phyloP scores from a whole-genome alignment of 78 protist genomes.

The Tieghemostelium lacteum region DNA sequence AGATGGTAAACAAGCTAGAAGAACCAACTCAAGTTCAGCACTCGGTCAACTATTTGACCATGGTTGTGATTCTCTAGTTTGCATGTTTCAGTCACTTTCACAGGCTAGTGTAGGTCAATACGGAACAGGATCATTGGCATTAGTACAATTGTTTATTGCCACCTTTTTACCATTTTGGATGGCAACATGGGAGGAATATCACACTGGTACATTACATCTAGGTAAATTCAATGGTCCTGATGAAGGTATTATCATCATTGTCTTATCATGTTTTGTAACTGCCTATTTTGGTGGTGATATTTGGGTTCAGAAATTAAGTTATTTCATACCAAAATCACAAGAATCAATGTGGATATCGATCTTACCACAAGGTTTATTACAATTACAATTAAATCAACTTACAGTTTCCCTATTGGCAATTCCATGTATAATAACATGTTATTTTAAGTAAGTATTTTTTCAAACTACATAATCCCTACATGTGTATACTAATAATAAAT shows the following conservation, averaged over 20 bases:
- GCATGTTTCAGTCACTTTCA: conserved; percentile 75
- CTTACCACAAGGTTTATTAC: background rate
- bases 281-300: conserved; percentile 18
- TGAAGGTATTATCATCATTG: conserved; percentile 67
- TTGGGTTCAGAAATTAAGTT: conserved; percentile 17
- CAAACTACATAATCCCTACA: background rate
- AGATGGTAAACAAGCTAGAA: conserved; percentile 85
- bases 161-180: conserved; percentile 76
- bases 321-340: background rate
- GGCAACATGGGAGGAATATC: conserved; percentile 82
- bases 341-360: background rate
- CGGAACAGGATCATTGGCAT: conserved; percentile 40
- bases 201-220: conserved; percentile 71
- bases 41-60: conserved; percentile 84
- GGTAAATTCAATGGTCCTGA: conserved; percentile 78
- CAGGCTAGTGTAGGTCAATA: conserved; percentile 64
- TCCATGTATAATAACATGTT: conserved; percentile 17
- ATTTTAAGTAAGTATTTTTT: conserved; percentile 9
- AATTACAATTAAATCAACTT: conserved; percentile 2
- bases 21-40: conserved; percentile 81
- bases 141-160: conserved; percentile 29
- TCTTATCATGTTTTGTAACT: conserved; percentile 14
- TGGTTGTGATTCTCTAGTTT: conserved; percentile 81
- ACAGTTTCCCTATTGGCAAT: conserved; percentile 6
- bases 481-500: too few relatives aligned